Base-by-base conservation (phyloP, 352 stramenopile genomes). In the Phytopythium helicoides region DNA sequence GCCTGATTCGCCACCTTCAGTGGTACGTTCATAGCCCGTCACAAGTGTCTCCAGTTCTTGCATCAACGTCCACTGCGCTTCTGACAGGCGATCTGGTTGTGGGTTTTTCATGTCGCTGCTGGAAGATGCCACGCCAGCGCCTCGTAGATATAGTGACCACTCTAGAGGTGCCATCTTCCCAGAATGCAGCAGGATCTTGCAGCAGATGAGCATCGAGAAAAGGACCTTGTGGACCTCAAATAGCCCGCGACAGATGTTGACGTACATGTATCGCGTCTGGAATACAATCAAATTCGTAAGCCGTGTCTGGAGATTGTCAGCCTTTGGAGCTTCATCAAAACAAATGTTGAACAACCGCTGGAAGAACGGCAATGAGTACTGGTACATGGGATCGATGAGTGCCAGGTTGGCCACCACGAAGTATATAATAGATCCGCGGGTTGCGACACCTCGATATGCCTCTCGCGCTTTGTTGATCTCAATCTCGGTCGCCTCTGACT, bases 321-420 rank as follows among this genome's bases (percentile, higher is more conserved):
- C 76, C 40, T 71, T 74, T 0, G 79, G 68, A 3, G 79, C 81
- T 59, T 92, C 77, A 42, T 91, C 73, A 34, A 98, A 95, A 60
- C 92, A 98, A 52, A 90, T 87, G 48, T 94, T 88, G 67, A 97
- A 98, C 21, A 98, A 75, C 0, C 74, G 67, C 53, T 96, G 87
- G 49, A 97, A 98, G 66, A 96, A 98, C 3, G 87, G 79, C 23
- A 98, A 66, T 36, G 91, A 98, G 70, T 98, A 97, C 73, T 98
- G 93, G 72, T 98, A 98, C 93, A 98, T 98, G 3, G 93, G 92
- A 47, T 98, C 93, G 49, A 98, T 96, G 10, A 89, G 64, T 14
- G 84, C 84, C 1, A 98, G 67, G 50, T 97, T 90, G 1, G 93
- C 89, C 25, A 98, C 91, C 0, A 98, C 93, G 58, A 98, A 98